A percentile compares a stretch with the other conserved stretches of the same genome.
Evolutionary conservation across 495 filamentous ascomycete genomes (phyloP).

Genomic region (Xylaria curta): DNA sequence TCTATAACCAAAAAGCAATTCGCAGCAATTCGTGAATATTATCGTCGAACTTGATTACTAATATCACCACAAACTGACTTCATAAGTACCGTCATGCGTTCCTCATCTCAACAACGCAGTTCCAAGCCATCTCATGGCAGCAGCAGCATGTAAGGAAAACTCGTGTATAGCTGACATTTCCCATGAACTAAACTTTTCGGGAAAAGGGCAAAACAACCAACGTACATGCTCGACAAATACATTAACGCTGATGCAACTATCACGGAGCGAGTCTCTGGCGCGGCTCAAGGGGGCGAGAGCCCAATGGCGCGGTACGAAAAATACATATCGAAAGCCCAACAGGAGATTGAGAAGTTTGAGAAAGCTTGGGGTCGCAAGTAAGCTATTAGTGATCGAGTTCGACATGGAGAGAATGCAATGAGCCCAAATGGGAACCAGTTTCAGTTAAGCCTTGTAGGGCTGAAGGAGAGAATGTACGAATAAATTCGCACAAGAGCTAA

Average conservation of each 20-base stretch:
- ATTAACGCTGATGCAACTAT: constrained; percentile 1
- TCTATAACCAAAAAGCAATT: not conserved
- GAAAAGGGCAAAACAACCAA: not conserved
- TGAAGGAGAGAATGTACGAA: not conserved
- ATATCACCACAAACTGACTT: not conserved
- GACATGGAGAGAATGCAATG: not conserved
- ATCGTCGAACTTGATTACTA: not conserved
- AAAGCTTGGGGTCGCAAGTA: not conserved
- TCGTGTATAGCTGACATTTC: not conserved
- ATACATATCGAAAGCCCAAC: not conserved
- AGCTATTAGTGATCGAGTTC: not conserved
- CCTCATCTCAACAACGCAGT: constrained; percentile 1
- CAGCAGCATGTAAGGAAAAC: not conserved
- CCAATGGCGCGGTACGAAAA: not conserved
- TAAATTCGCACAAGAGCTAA: too few species aligned
- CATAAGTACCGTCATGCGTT: not conserved
- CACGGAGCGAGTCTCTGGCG: not conserved
- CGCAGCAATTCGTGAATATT: not conserved
- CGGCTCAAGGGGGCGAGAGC: not conserved
- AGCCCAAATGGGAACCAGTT: not conserved
- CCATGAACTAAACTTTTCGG: not conserved
- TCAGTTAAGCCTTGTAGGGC: not conserved
- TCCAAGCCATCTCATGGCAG: not conserved
- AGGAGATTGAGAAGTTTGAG: not conserved
- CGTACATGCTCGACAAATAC: not conserved